Percentiles rank a stretch among this genome's conserved stretches.
Evolutionary conservation across 2,329 filamentous ascomycete genomes (phyloP).

Genomic region (Ophiostoma ulmi): DNA sequence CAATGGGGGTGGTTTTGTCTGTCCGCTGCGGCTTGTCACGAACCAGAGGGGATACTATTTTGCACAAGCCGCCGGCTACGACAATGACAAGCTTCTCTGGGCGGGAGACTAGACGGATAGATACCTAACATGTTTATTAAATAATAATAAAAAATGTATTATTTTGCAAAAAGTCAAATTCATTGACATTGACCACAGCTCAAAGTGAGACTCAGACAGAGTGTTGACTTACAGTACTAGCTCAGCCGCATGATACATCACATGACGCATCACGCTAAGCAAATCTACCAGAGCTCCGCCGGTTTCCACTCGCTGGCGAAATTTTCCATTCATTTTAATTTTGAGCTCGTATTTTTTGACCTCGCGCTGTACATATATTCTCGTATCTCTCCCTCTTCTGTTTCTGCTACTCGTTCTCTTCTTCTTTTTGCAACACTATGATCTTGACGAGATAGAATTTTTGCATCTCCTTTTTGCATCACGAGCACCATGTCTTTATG

Average conservation of each 20-base stretch:
- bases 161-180: too few species aligned
- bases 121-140: too few species aligned
- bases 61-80: constrained; percentile 36
- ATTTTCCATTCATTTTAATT: constrained; percentile 14
- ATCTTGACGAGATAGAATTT: not conserved
- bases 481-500: not conserved
- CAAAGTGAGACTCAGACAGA: not conserved
- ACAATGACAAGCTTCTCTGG: constrained; percentile 30
- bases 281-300: not conserved
- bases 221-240: not conserved
- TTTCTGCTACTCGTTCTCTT: not conserved
- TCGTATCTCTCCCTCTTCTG: not conserved
- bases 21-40: constrained; percentile 31
- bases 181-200: too few species aligned
- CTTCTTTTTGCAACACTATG: not conserved
- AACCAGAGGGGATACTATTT: constrained; percentile 34
- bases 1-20: not conserved
- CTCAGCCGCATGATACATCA: not conserved
- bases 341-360: not conserved
- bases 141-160: too few species aligned
- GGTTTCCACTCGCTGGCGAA: not conserved
- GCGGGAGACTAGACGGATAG: too few species aligned
- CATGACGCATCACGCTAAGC: not conserved
- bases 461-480: not conserved
- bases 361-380: not conserved